Percentiles rank a stretch among this genome's conserved stretches.
These are phyloP conservation scores for Immersiella caudata DNA, from an alignment of 495 filamentous ascomycete genomes.

Conservation along the genomic window DNA sequence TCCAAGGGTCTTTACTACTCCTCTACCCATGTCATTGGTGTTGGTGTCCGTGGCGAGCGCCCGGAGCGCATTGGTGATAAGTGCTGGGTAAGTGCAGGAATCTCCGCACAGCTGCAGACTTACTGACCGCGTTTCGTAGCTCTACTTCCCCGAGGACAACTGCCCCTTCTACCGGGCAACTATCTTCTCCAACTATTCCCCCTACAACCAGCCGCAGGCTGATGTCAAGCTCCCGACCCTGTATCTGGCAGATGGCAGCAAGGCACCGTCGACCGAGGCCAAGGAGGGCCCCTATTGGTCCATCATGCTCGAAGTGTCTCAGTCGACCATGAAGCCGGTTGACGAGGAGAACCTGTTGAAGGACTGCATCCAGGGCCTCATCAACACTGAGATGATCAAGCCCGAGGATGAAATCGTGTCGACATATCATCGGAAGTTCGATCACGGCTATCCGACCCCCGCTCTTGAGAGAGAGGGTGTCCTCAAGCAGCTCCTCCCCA, in stretches of 20 bases:
- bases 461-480: constrained; percentile 93
- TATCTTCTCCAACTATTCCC: constrained; percentile 99
- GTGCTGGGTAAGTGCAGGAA: constrained; percentile 75
- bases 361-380: constrained; percentile 91
- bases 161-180: constrained; percentile 99
- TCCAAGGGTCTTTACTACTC: constrained; percentile 97
- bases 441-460: constrained; percentile 98
- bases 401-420: constrained; percentile 93
- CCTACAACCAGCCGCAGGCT: constrained; percentile 88
- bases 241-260: constrained; percentile 81
- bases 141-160: constrained; percentile 99
- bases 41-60: constrained; percentile 87
- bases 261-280: constrained; percentile 66
- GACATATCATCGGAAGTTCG: constrained; percentile 97
- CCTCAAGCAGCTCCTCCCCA: constrained; percentile 88
- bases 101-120: background rate
- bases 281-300: constrained; percentile 97
- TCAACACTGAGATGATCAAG: constrained; percentile 96
- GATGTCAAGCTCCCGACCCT: constrained; percentile 84
- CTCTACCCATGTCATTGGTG: constrained; percentile 94
- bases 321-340: constrained; percentile 93
- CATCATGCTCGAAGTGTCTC: constrained; percentile 98
- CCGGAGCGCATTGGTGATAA: constrained; percentile 99
- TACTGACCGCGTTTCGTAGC: constrained; percentile 51
- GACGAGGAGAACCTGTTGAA: constrained; percentile 77